phyloP scores from a whole-genome alignment of 2,329 filamentous ascomycete genomes.

The Cyphellophora attinorum region DNA sequence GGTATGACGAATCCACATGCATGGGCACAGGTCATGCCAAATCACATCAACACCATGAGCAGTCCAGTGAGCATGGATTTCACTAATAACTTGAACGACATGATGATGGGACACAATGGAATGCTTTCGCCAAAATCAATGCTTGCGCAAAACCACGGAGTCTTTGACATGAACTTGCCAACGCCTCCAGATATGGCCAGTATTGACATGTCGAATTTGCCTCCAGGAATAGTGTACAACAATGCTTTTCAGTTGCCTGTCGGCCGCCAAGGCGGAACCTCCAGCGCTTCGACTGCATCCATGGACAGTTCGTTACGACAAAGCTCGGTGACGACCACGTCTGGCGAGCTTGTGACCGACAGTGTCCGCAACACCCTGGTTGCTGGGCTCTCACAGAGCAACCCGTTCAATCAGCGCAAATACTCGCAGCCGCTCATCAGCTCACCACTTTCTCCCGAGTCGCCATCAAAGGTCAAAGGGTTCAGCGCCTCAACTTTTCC shows the following conservation, averaged over 20 bases:
- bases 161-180: slow-evolving; percentile 63
- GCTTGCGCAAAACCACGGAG: slow-evolving; percentile 52
- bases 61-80: slow-evolving; percentile 69
- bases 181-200: slow-evolving; percentile 67
- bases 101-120: slow-evolving; percentile 54
- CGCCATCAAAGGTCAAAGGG: slow-evolving; percentile 21
- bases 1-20: slow-evolving; percentile 46
- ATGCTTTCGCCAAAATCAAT: slow-evolving; percentile 71
- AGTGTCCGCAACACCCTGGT: slow-evolving; percentile 55
- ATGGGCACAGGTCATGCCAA: slow-evolving; percentile 62
- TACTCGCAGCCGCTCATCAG: slow-evolving; percentile 50
- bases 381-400: slow-evolving; percentile 50
- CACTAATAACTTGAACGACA: slow-evolving; percentile 64
- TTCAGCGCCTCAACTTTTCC: slow-evolving; percentile 53
- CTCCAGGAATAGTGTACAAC: slow-evolving; percentile 42
- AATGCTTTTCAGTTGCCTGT: slow-evolving; percentile 40
- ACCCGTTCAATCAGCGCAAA: slow-evolving; percentile 47
- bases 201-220: slow-evolving; percentile 55
- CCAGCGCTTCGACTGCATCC: slow-evolving; percentile 37
- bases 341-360: slow-evolving; percentile 58
- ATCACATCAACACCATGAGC: slow-evolving; percentile 54
- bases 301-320: slow-evolving; percentile 52
- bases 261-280: slow-evolving; percentile 26
- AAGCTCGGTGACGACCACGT: slow-evolving; percentile 51
- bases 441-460: slow-evolving; percentile 37